Evolutionary conservation across 306 rosid species (phyloP), one percentile per base, ranked within the genome.

Genomic region (Cicer chorassanicum): DNA sequence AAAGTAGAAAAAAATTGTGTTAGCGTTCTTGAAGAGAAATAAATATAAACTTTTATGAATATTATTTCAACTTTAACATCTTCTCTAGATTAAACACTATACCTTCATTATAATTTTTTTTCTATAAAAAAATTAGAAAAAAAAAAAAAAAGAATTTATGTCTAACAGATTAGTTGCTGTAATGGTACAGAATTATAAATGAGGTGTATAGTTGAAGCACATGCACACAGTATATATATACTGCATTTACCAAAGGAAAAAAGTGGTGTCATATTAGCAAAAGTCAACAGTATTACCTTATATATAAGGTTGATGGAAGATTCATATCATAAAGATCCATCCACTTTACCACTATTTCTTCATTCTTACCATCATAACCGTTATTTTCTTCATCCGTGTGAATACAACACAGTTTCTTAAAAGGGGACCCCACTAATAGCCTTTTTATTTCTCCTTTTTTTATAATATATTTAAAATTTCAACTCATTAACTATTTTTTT

Each of bases 381-480:
- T 84, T 84, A 77, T 66, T 60, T 65, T 67, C 73, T 68, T 78
- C 85, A 69, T 55, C 80, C 72, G 72, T 77, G 88, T 87, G 84
- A 81, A 79, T 83, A 55, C 72, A 73, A 75, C 82, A 84, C 76
- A 83, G 82, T 81, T 74, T 76, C 89, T 64, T 65, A 24, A 34
- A 74, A 9, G 24, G 18, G 83, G 85, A 75, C 63, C 82, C 82
- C 82, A 45, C 80, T 54, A 50, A 29, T 29, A 29, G 13, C 40
- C 12, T 29, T 29, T 29, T 29, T 29, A 29, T 29, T 29, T 29
- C 5, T 29, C 5, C 36, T 29, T 29, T 29, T 29, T 29, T 0
- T 29, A 29, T 29, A 29, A 4, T 3, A 29, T 29, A 29, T 29
- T 29, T 29, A 29, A 29, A 29, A 3, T 29, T 29, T 29, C 36